Conservation (phyloP, 331 rosid species). For the Malus hybrid region DNA sequence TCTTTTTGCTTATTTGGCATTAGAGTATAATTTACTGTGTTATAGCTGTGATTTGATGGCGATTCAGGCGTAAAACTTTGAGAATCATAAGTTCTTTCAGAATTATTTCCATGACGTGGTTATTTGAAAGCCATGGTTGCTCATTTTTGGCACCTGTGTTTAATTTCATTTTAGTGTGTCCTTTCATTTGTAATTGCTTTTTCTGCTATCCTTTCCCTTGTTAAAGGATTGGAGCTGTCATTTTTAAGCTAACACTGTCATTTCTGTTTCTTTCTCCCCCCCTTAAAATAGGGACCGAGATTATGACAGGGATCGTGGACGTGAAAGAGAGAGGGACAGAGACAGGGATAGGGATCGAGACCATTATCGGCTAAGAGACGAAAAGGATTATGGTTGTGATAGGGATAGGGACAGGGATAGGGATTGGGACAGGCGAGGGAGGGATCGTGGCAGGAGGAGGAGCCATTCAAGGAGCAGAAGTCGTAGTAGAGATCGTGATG, state of each 20-base stretch:
- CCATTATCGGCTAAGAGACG: constrained; percentile 66
- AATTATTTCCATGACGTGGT: not conserved
- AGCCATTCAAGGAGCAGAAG: constrained; percentile 88
- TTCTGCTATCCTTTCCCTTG: not conserved
- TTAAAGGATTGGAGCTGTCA: not conserved
- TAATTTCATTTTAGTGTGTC: not conserved
- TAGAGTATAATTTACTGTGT: not conserved
- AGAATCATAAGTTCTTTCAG: not conserved
- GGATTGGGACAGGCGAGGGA: constrained; percentile 57
- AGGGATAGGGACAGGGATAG: constrained; percentile 45
- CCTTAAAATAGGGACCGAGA: constrained; percentile 62
- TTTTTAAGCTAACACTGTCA: not conserved
- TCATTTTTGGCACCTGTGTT: not conserved
- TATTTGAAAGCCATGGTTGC: not conserved
- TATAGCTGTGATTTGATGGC: not conserved
- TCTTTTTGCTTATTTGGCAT: not conserved
- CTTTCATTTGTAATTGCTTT: not conserved
- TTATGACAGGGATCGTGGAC: constrained; percentile 65
- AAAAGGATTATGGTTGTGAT: constrained; percentile 70
- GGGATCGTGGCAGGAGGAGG: constrained; percentile 83
- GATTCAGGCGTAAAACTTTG: not conserved
- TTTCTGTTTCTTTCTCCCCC: not conserved
- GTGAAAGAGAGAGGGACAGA: constrained; percentile 61
- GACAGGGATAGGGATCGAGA: constrained; percentile 47
- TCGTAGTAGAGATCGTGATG: constrained; percentile 77